These are phyloP conservation scores for Coniochaeta prunicola DNA, from an alignment of 2,329 filamentous ascomycete species.

Conservation along the genomic window DNA sequence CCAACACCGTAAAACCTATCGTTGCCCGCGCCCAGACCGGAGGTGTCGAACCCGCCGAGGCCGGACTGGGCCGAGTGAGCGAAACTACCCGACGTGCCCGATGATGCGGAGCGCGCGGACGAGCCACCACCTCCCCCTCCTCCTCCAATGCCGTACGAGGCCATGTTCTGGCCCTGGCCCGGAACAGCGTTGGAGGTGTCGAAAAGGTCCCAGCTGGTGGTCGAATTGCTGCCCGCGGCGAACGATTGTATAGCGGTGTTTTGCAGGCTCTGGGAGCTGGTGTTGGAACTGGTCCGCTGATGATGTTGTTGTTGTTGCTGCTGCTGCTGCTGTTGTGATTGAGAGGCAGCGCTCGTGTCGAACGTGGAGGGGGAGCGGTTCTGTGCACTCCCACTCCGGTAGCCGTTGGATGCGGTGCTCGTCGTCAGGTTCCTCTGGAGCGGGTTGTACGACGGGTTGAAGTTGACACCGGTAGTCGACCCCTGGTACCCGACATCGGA, in stretches of 20 bases:
- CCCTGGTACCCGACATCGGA: slow-evolving; percentile 15
- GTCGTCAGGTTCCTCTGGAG: slow-evolving; percentile 13
- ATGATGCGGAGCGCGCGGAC: neutral
- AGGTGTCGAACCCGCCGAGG: neutral
- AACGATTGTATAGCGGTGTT: neutral
- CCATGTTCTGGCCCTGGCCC: neutral
- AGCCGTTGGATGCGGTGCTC: slow-evolving; percentile 9
- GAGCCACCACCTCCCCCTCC: neutral
- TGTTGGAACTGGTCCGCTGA: neutral
- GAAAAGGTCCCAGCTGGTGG: neutral
- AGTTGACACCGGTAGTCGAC: slow-evolving; percentile 10
- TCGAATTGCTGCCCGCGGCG: neutral
- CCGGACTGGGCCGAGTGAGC: neutral
- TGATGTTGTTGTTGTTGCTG: neutral
- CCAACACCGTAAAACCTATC: neutral
- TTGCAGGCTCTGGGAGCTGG: neutral
- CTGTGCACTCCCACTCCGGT: slow-evolving; percentile 12
- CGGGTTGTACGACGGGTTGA: slow-evolving; percentile 10
- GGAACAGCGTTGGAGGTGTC: neutral
- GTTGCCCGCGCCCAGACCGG: neutral
- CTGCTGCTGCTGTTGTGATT: neutral
- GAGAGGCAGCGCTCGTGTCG: neutral
- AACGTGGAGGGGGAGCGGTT: neutral
- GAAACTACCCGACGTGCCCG: neutral
- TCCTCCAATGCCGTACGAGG: neutral